Conservation (phyloP, 768 basidiomycete species). For the Sarcomyxa edulis region DNA sequence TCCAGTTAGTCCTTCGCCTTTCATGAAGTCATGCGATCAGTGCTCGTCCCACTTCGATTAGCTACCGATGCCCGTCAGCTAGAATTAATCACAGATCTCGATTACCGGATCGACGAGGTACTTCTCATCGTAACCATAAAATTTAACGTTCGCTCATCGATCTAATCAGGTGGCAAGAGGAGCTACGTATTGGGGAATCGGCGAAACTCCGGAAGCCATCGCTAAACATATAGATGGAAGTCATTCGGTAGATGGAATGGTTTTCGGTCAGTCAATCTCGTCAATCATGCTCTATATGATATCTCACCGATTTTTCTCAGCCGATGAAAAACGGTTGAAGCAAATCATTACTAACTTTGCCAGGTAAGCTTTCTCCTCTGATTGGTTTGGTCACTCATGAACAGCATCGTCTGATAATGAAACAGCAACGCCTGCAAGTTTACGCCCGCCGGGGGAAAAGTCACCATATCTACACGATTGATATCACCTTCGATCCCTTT, state of each 20-base stretch:
- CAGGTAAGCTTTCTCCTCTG: constrained; percentile 51
- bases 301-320: constrained; percentile 70
- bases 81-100: constrained; percentile 63
- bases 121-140: constrained; percentile 8
- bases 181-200: constrained; percentile 56
- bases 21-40: constrained; percentile 71
- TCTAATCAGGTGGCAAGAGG: constrained; percentile 46
- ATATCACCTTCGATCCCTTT: too few relatives aligned
- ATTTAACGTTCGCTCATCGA: constrained; percentile 1
- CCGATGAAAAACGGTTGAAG: constrained; percentile 77
- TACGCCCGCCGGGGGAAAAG: constrained; percentile 62
- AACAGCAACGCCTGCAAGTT: constrained; percentile 76
- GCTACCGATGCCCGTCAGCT: constrained; percentile 65
- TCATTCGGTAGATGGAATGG: constrained; percentile 37
- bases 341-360: constrained; percentile 84
- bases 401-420: too few relatives aligned
- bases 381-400: neutral
- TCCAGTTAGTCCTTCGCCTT: constrained; percentile 59
- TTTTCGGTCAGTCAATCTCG: too few relatives aligned
- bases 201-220: constrained; percentile 39
- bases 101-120: constrained; percentile 61
- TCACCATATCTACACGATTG: constrained; percentile 64
- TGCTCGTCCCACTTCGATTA: constrained; percentile 64
- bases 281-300: too few relatives aligned
- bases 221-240: constrained; percentile 33